Evolutionary conservation across 2,329 filamentous ascomycete genomes (phyloP), one percentile per base, ranked within the genome.

Genomic region (Monosporascus sp.): DNA sequence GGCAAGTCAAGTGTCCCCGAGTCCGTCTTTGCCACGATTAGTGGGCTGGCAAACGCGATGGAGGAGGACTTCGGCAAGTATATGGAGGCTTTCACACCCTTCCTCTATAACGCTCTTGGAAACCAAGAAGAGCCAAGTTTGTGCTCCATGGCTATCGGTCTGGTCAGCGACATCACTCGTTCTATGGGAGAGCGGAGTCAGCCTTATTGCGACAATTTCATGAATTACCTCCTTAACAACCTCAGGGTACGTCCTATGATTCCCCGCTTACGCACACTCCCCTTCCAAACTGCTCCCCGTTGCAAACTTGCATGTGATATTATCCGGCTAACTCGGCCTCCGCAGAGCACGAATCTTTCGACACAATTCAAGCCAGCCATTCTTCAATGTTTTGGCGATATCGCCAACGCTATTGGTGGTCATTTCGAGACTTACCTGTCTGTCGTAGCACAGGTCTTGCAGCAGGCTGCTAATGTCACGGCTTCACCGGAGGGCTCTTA

Each of bases 361-460:
- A 96, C 97, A 73, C 91, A 96, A 73, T 95, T 97, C 76, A 97
- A 97, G 82, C 94, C 94, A 45, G 91, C 94, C 27, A 99, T 99
- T 60, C 82, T 99, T 52, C 93, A 97, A 73, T 97, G 91, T 70
- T 99, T 99, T 67, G 94, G 94, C 55, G 94, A 99, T 67, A 96
- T 99, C 73, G 94, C 94, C 40, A 90, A 92, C 64, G 92, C 94
- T 49, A 99, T 99, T 64, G 85, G 88, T 58, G 90, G 88, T 27
- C 85, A 91, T 64, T 99, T 99, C 61, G 91, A 97, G 75, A 90
- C 87, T 0, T 99, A 99, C 68, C 80, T 99, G 36, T 84, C 87
- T 4, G 90, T 97, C 46, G 94, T 99, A 54, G 94, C 90, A 24
- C 88, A 93, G 69, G 93, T 99, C 17, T 80, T 99, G 59, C 91